Base-by-base conservation (phyloP, 257 asterid genomes). In the Przewalskia tangutica region DNA sequence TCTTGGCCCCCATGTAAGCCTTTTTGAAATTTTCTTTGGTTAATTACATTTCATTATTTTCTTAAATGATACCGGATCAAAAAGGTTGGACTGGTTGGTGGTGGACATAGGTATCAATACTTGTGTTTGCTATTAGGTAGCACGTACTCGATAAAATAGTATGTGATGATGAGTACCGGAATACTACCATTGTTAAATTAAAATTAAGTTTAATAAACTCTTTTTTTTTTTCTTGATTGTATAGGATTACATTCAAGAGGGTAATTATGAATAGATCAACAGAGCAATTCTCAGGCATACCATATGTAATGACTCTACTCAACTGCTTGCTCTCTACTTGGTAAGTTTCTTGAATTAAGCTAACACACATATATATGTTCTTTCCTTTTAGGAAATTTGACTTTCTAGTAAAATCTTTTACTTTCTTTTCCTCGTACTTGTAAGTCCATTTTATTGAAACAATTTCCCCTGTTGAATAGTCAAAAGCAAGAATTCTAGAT, bases 1-100 rank as follows among this genome's bases (percentile, higher is more conserved):
- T 94, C 92, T 81, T 94, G 86, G 89, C 98, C 11, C 98, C 98
- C 40, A 67, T 86, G 98, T 94, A 86, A 89, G 79, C 8, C 42
- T 23, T 50, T 7, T 48, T 48, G 1, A 23, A 20, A 20, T 12
- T 14, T 36, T 65, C 50, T 64, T 63, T 27, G 32, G 32, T 27
- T 27, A 27, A 27, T 27, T 27, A 27, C 32, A 27, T 27, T 27
- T 27, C 32, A 27, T 27, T 27, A 27, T 27, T 27, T 27, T 27
- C 32, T 27, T 27, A 27, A 27, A 27, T 27, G 32, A 1, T 27
- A 27, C 32, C 32, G 32, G 32, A 27, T 27, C 32, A 27, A 27
- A 27, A 27, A 27, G 32, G 32, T 27, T 27, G 32, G 32, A 27
- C 32, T 27, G 32, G 32, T 27, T 27, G 1, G 32, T 27, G 32